phyloP scores from a whole-genome alignment of 2,329 filamentous ascomycete genomes.

The Pyrenophora seminiperda region DNA sequence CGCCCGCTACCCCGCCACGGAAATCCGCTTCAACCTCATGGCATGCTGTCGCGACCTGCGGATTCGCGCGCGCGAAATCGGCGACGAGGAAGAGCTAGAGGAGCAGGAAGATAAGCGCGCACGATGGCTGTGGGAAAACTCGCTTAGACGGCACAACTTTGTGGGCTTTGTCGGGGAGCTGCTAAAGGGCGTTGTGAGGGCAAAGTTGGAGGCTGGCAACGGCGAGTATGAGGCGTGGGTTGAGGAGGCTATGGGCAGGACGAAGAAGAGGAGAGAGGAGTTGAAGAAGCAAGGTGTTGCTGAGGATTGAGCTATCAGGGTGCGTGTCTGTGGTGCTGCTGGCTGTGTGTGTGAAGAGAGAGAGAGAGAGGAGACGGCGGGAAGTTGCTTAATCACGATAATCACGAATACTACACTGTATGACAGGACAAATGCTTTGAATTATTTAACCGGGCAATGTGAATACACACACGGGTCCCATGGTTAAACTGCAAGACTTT shows the following conservation, averaged over 20 bases:
- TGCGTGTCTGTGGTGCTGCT: neutral
- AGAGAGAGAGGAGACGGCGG: neutral
- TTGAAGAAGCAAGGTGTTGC: slow-evolving; percentile 45
- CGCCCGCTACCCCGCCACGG: slow-evolving; percentile 78
- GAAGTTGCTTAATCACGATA: neutral
- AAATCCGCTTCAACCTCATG: slow-evolving; percentile 95
- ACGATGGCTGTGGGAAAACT: slow-evolving; percentile 95
- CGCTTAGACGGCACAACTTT: slow-evolving; percentile 90
- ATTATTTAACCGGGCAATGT: too few relatives aligned
- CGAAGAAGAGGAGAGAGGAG: slow-evolving; percentile 56
- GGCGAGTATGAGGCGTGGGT: slow-evolving; percentile 75
- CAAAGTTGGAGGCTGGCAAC: slow-evolving; percentile 70
- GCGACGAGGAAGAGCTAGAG: slow-evolving; percentile 77
- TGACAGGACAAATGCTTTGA: neutral
- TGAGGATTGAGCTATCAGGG: slow-evolving; percentile 25
- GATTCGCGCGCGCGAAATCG: slow-evolving; percentile 75
- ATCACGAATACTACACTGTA: neutral
- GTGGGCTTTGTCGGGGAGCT: slow-evolving; percentile 93
- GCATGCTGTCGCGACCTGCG: slow-evolving; percentile 88
- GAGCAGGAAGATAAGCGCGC: slow-evolving; percentile 82
- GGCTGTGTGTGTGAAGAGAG: neutral
- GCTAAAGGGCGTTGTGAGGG: slow-evolving; percentile 79
- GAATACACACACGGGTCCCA: neutral
- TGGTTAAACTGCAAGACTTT: too few relatives aligned
- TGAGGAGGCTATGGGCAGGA: slow-evolving; percentile 67